A percentile compares a stretch with the other conserved stretches of the same genome.
phyloP scores from a whole-genome alignment of 495 filamentous ascomycete species.

The Podospora appendiculata region DNA sequence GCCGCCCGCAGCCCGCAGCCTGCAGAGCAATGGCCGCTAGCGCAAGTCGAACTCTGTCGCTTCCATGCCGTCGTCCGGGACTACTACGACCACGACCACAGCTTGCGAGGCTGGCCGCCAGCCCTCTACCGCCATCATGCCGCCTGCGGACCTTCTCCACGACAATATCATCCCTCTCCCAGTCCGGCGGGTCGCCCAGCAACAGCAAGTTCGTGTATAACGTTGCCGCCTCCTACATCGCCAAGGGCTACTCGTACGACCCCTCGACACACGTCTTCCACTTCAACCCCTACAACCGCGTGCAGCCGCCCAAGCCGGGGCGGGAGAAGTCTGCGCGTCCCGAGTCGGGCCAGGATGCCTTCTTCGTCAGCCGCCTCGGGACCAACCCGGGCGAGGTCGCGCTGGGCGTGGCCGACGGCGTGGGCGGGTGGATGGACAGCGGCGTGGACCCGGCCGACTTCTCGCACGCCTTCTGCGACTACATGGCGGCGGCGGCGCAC shows the following conservation, averaged over 20 bases:
- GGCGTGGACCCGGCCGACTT: conserved; percentile 93
- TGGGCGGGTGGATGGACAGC: conserved; percentile 88
- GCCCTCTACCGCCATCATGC: not conserved
- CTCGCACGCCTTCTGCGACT: conserved; percentile 85
- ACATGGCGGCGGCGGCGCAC: conserved; percentile 72
- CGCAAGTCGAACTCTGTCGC: conserved; percentile 5
- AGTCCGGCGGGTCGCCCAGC: not conserved
- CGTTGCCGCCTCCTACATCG: conserved; percentile 62
- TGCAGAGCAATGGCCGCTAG: conserved; percentile 3
- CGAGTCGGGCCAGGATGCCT: conserved; percentile 88
- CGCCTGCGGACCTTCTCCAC: not conserved
- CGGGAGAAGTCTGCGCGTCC: conserved; percentile 50
- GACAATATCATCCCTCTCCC: conserved; percentile 3
- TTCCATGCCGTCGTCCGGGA: conserved; percentile 5
- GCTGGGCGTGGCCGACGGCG: conserved; percentile 87
- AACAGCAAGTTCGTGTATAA: conserved; percentile 50
- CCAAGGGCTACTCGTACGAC: conserved; percentile 69
- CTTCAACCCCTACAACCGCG: conserved; percentile 60
- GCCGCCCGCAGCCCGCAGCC: not conserved
- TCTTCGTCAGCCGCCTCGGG: conserved; percentile 73
- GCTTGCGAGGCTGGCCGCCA: not conserved
- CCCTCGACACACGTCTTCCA: conserved; percentile 63
- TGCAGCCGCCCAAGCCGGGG: conserved; percentile 39
- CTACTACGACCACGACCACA: not conserved
- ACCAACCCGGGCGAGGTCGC: conserved; percentile 54